phyloP scores from a whole-genome alignment of 345 rosid genomes.

The Alliaria petiolata region DNA sequence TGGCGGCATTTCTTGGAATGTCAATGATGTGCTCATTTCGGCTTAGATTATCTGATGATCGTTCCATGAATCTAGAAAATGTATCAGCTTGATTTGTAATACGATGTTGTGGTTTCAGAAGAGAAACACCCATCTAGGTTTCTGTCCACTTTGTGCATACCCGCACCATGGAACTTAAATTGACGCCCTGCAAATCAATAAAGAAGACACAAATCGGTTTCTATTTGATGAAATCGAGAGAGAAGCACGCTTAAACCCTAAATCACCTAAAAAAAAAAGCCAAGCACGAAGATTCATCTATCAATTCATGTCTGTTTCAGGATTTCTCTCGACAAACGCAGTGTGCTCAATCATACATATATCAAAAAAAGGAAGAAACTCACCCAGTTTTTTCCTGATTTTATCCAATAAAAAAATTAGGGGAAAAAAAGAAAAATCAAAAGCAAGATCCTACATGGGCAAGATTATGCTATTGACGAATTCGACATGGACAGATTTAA shows the following conservation, averaged over 20 bases:
- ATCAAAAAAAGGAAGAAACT: neutral
- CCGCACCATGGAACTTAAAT: slow-evolving; percentile 15
- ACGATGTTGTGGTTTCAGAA: slow-evolving; percentile 37
- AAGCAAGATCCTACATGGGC: slow-evolving; percentile 8
- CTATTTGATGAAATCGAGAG: neutral
- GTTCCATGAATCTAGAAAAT: slow-evolving; percentile 75
- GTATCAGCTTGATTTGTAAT: slow-evolving; percentile 40
- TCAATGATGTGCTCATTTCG: slow-evolving; percentile 62
- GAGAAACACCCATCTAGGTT: slow-evolving; percentile 84
- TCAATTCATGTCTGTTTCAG: neutral
- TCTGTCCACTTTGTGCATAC: slow-evolving; percentile 7
- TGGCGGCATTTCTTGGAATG: slow-evolving; percentile 35
- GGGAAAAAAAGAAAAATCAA: neutral
- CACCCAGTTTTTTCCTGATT: neutral
- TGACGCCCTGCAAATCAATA: slow-evolving; percentile 18
- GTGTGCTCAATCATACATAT: neutral
- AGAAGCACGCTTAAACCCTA: neutral
- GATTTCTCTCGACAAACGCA: neutral
- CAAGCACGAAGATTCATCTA: neutral
- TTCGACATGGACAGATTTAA: neutral
- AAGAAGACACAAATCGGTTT: neutral
- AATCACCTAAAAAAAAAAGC: neutral
- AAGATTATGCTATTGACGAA: neutral
- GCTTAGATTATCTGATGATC: slow-evolving; percentile 39
- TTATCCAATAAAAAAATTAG: neutral